A percentile compares a stretch with the other conserved stretches of the same genome.
These are phyloP conservation scores for Penicillium freii DNA, from an alignment of 2,329 filamentous ascomycete species.

Conservation along the genomic window DNA sequence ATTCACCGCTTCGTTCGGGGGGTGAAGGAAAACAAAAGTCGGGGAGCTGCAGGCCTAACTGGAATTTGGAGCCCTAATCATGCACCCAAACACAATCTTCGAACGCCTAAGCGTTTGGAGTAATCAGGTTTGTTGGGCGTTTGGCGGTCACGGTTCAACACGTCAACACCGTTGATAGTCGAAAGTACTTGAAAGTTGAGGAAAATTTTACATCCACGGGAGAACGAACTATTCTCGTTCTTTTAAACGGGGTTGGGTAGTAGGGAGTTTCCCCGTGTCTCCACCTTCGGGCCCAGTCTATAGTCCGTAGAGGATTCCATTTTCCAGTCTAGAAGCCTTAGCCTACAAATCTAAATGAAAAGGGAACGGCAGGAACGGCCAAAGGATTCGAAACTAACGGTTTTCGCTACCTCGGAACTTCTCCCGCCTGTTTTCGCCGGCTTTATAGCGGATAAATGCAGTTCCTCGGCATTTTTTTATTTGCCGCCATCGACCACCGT, in stretches of 20 bases:
- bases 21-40: neutral
- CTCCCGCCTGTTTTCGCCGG: neutral
- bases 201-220: neutral
- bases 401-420: neutral
- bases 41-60: neutral
- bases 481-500: neutral
- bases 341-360: neutral
- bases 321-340: conserved; percentile 3
- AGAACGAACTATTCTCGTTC: neutral
- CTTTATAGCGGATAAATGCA: conserved; percentile 6
- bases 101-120: neutral
- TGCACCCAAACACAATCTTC: conserved; percentile 1
- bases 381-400: conserved; percentile 1
- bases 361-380: neutral
- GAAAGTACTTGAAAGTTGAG: neutral
- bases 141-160: conserved; percentile 12
- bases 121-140: conserved; percentile 3
- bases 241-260: neutral
- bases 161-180: conserved; percentile 11
- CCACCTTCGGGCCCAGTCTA: conserved; percentile 5
- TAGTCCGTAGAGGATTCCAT: conserved; percentile 4
- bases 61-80: conserved; percentile 4
- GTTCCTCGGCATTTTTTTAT: neutral
- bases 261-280: conserved; percentile 5
- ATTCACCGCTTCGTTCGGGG: conserved; percentile 11